These are phyloP conservation scores for Trichocladium antarcticum DNA, from an alignment of 495 filamentous ascomycete genomes.

Conservation along the genomic window DNA sequence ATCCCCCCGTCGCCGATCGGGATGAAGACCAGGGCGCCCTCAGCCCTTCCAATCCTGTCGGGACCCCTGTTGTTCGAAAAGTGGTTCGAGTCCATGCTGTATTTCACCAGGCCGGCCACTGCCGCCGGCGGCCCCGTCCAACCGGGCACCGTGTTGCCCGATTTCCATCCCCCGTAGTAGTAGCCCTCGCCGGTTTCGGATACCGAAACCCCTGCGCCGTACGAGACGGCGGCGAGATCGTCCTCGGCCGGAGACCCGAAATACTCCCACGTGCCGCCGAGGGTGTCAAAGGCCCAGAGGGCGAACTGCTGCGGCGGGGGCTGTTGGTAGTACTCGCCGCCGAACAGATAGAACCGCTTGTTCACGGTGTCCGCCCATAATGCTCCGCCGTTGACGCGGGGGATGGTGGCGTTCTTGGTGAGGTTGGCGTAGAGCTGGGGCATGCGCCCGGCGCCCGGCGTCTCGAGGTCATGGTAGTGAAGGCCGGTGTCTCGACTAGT, in stretches of 20 bases:
- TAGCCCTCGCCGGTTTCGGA: conserved; percentile 20
- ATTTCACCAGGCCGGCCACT: conserved; percentile 32
- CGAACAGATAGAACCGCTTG: conserved; percentile 43
- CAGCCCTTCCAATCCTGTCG: conserved; percentile 32
- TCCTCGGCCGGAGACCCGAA: conserved; percentile 16
- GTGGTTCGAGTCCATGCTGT: conserved; percentile 32
- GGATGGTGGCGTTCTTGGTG: conserved; percentile 39
- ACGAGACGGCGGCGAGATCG: conserved; percentile 15
- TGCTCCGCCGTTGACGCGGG: conserved; percentile 34
- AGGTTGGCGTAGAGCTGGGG: conserved; percentile 41
- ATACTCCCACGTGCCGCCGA: conserved; percentile 36
- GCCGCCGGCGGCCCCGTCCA: conserved; percentile 35
- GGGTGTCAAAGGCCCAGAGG: conserved; percentile 36
- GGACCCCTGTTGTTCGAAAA: conserved; percentile 38
- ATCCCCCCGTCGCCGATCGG: conserved; percentile 44
- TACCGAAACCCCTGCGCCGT: conserved; percentile 18
- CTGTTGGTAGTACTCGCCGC: conserved; percentile 36
- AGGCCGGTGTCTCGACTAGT: conserved; percentile 30
- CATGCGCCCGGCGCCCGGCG: conserved; percentile 30
- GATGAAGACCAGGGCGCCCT: conserved; percentile 39
- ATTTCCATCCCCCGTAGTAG: conserved; percentile 40
- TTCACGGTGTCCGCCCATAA: conserved; percentile 44
- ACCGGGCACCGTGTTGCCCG: conserved; percentile 32
- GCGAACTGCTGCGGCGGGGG: conserved; percentile 26
- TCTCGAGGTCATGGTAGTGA: conserved; percentile 40